Conservation (phyloP, 345 rosid species). For the Rhizophora apiculata region DNA sequence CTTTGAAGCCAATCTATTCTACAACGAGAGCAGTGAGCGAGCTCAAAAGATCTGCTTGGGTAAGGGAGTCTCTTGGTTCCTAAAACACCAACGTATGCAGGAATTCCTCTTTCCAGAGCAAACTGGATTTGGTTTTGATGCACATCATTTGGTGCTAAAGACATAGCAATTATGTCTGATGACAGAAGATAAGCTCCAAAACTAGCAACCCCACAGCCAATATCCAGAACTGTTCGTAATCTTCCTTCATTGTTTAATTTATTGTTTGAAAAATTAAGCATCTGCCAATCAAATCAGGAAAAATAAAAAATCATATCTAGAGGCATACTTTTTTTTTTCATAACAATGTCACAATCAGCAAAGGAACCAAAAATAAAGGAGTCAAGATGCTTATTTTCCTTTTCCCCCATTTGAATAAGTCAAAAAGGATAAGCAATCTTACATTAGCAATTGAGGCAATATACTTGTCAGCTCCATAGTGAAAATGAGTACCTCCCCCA, state of each 20-base stretch:
- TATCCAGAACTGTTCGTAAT: slow-evolving; percentile 85
- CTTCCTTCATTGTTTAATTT: slow-evolving; percentile 72
- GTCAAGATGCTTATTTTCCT: neutral
- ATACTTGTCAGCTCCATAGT: slow-evolving; percentile 97
- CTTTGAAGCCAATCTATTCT: slow-evolving; percentile 99
- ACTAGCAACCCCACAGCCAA: slow-evolving; percentile 98
- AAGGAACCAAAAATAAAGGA: slow-evolving; percentile 5
- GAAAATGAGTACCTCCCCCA: slow-evolving; percentile 99
- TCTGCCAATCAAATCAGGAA: slow-evolving; percentile 45
- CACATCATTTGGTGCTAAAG: slow-evolving; percentile 96
- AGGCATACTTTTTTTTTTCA: slow-evolving; percentile 65
- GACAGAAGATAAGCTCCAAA: slow-evolving; percentile 94
- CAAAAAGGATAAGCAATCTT: slow-evolving; percentile 28
- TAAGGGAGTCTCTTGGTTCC: slow-evolving; percentile 97
- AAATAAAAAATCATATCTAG: slow-evolving; percentile 48
- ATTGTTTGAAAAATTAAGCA: slow-evolving; percentile 79
- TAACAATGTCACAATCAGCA: slow-evolving; percentile 29
- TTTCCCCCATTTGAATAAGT: neutral
- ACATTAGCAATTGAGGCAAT: slow-evolving; percentile 93
- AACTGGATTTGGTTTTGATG: slow-evolving; percentile 99
- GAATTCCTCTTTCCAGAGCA: slow-evolving; percentile 97
- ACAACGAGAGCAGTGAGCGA: slow-evolving; percentile 96
- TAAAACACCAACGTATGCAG: slow-evolving; percentile 94
- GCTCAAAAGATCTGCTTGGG: slow-evolving; percentile 97
- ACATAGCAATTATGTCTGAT: slow-evolving; percentile 79